A percentile compares a stretch with the other conserved stretches of the same genome.
phyloP scores from a whole-genome alignment of 2,329 filamentous ascomycete genomes.

The Chaetoscypha palmicola region DNA sequence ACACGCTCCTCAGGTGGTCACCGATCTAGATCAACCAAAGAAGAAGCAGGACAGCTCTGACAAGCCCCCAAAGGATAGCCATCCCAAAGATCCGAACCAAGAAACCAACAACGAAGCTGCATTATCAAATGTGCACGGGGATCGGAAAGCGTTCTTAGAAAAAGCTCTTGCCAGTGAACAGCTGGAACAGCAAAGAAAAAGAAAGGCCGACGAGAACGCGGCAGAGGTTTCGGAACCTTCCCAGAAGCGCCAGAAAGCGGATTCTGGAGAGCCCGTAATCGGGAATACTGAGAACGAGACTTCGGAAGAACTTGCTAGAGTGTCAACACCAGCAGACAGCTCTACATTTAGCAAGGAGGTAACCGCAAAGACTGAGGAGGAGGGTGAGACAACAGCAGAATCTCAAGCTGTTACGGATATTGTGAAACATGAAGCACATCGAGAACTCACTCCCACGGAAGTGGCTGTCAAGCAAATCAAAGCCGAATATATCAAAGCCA shows the following conservation, averaged over 20 bases:
- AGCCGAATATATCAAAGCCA: constrained; percentile 71
- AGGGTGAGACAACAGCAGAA: not conserved
- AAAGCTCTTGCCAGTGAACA: not conserved
- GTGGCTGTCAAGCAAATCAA: constrained; percentile 68
- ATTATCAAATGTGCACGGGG: not conserved
- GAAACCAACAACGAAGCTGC: not conserved
- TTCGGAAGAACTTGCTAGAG: not conserved
- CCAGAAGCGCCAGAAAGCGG: not conserved
- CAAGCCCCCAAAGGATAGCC: constrained; percentile 2
- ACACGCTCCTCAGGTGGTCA: constrained; percentile 34
- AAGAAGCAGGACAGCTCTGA: constrained; percentile 12
- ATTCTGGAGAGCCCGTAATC: not conserved
- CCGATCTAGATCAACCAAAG: constrained; percentile 13
- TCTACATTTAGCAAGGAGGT: not conserved
- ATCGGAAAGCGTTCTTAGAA: not conserved
- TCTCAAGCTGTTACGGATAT: not conserved
- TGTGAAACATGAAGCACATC: constrained; percentile 5
- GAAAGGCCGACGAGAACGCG: not conserved
- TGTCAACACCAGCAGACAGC: not conserved
- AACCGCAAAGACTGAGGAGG: not conserved
- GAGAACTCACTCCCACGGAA: constrained; percentile 45
- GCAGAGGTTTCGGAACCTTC: not conserved
- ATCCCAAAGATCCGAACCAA: not conserved
- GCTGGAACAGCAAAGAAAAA: too few species aligned
- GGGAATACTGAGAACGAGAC: not conserved